phyloP scores from a whole-genome alignment of 2,329 filamentous ascomycete genomes.

The Penicillium psychrosexuale region DNA sequence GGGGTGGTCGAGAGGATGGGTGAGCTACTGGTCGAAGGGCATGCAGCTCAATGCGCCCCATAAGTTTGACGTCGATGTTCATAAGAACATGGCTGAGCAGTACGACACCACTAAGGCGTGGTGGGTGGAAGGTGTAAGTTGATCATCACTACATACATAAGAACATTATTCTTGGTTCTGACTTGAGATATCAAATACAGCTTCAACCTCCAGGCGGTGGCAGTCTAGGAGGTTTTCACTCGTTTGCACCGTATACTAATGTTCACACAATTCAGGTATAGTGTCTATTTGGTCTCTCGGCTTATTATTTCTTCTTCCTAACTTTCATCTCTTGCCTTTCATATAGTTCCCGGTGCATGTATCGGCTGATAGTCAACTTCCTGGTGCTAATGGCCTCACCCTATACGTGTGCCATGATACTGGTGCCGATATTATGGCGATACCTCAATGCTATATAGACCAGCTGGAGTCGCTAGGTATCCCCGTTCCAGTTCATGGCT shows the following conservation, averaged over 20 bases:
- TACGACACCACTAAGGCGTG: not conserved
- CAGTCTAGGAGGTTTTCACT: not conserved
- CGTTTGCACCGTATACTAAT: not conserved
- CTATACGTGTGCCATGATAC: not conserved
- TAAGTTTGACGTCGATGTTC: not conserved
- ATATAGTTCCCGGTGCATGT: not conserved
- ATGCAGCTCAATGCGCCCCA: slow-evolving; percentile 4
- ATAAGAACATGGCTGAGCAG: not conserved
- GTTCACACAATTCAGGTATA: not conserved
- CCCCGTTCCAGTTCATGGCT: not conserved
- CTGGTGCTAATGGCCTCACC: not conserved
- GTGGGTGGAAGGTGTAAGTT: slow-evolving; percentile 10
- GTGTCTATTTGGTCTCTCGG: not conserved
- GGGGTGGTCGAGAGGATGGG: not conserved
- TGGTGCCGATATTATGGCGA: slow-evolving; percentile 1
- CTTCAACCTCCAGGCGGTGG: not conserved
- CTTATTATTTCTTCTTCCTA: not conserved
- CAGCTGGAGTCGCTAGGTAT: not conserved
- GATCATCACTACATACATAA: not conserved
- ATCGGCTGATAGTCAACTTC: not conserved
- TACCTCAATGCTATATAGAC: not conserved
- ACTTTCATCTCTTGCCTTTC: not conserved
- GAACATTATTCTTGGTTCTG: not conserved
- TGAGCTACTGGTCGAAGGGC: slow-evolving; percentile 12
- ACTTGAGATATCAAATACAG: not conserved